These are phyloP conservation scores for Nemania sp. DNA, from an alignment of 2,329 filamentous ascomycete genomes.

Conservation along the genomic window DNA sequence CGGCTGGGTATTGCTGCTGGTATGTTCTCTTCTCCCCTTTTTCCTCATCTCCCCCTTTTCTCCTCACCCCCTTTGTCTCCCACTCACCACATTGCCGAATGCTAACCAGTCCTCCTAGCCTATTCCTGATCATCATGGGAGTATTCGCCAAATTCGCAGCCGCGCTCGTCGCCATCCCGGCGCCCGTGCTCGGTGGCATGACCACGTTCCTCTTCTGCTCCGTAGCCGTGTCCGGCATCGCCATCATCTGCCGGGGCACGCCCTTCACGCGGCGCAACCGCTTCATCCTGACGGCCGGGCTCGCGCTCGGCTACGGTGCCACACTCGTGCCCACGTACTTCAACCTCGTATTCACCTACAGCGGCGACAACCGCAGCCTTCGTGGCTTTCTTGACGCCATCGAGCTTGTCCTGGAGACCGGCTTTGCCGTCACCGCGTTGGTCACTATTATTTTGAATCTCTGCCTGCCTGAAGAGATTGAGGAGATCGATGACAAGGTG, in stretches of 20 bases:
- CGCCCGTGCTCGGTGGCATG: slow-evolving; percentile 68
- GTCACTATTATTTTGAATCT: slow-evolving; percentile 75
- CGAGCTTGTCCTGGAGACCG: slow-evolving; percentile 72
- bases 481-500: slow-evolving; percentile 42
- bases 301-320: slow-evolving; percentile 73
- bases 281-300: slow-evolving; percentile 77
- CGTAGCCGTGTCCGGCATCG: slow-evolving; percentile 76
- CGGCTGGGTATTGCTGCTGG: slow-evolving; percentile 77
- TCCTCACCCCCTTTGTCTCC: no score
- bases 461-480: slow-evolving; percentile 72
- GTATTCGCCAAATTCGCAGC: slow-evolving; percentile 84
- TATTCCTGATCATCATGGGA: slow-evolving; percentile 80
- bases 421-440: slow-evolving; percentile 74
- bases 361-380: slow-evolving; percentile 67
- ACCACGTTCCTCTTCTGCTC: slow-evolving; percentile 80
- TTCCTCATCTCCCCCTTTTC: no score
- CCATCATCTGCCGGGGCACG: slow-evolving; percentile 70
- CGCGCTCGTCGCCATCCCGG: slow-evolving; percentile 74
- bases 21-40: slow-evolving; percentile 23
- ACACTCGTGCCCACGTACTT: slow-evolving; percentile 71
- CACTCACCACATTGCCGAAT: not conserved
- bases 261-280: slow-evolving; percentile 78
- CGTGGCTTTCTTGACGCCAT: slow-evolving; percentile 77
- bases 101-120: slow-evolving; percentile 39
- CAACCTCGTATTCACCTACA: slow-evolving; percentile 71